phyloP scores from a whole-genome alignment of 176 grass and related monocot genomes.

The Oryza officinalis region DNA sequence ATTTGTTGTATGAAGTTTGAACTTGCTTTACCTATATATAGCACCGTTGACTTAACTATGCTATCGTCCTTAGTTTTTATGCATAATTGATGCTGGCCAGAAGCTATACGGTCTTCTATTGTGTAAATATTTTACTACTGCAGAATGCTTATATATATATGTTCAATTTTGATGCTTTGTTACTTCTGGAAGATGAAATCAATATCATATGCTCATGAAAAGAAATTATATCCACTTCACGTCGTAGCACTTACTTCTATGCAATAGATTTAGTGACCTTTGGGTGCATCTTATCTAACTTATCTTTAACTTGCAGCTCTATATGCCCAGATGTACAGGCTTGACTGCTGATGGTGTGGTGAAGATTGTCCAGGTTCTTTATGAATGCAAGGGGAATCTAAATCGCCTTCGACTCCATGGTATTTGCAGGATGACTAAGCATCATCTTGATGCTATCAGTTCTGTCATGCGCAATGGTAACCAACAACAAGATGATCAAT shows the following conservation, averaged over 20 bases:
- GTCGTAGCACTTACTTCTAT: conserved; percentile 10
- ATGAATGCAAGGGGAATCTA: conserved; percentile 51
- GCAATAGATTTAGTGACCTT: conserved; percentile 25
- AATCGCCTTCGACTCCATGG: conserved; percentile 57
- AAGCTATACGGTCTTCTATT: neutral
- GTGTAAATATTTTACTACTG: conserved; percentile 17
- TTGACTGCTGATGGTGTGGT: conserved; percentile 81
- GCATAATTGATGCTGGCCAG: conserved; percentile 3
- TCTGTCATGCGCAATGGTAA: conserved; percentile 54
- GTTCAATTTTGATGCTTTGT: conserved; percentile 4
- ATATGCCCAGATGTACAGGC: conserved; percentile 70
- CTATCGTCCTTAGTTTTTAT: neutral
- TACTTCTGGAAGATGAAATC: neutral
- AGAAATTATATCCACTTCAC: neutral
- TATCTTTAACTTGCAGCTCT: conserved; percentile 66
- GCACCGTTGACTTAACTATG: conserved; percentile 10
- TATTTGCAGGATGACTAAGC: conserved; percentile 59
- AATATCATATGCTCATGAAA: conserved; percentile 12
- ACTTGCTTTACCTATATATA: neutral
- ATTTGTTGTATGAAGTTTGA: neutral
- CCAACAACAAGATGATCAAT: conserved; percentile 25
- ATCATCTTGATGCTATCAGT: conserved; percentile 74
- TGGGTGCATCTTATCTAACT: conserved; percentile 34
- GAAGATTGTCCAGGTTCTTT: conserved; percentile 56
- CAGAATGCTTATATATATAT: conserved; percentile 10